Evolutionary conservation across 352 stramenopile species (phyloP).

Genomic region (Globisporangium cederbergense): DNA sequence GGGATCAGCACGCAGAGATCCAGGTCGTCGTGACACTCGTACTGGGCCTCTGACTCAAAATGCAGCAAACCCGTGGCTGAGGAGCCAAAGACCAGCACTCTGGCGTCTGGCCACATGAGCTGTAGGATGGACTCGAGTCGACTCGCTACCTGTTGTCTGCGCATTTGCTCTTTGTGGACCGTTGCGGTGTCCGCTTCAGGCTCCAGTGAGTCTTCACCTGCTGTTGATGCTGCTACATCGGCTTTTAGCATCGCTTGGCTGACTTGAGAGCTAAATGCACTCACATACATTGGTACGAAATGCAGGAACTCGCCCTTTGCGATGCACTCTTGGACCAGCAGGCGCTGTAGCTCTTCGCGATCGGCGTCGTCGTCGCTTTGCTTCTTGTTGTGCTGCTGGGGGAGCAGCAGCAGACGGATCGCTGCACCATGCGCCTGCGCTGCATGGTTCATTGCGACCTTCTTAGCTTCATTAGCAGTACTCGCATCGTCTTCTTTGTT

Average conservation of each 20-base stretch:
- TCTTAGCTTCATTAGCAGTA: background rate
- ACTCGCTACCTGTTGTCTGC: constrained; percentile 25
- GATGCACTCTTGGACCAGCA: constrained; percentile 40
- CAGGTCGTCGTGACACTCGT: constrained; percentile 38
- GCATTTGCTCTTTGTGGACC: constrained; percentile 22
- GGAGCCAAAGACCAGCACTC: constrained; percentile 66
- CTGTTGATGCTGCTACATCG: background rate
- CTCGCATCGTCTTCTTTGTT: background rate
- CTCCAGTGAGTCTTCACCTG: background rate
- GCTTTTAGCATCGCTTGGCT: background rate
- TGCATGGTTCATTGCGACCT: constrained; percentile 4
- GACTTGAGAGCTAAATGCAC: constrained; percentile 12
- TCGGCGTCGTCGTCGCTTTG: constrained; percentile 19
- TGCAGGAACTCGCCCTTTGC: constrained; percentile 32
- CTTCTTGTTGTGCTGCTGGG: constrained; percentile 4
- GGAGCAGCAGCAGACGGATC: constrained; percentile 17
- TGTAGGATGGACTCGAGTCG: constrained; percentile 42
- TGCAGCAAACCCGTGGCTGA: constrained; percentile 48
- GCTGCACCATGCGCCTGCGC: constrained; percentile 15
- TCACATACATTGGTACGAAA: constrained; percentile 30
- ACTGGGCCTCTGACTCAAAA: background rate
- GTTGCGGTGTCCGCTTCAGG: background rate
- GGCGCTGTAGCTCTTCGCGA: constrained; percentile 35
- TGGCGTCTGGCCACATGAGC: constrained; percentile 65
- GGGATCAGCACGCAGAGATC: constrained; percentile 73